phyloP scores from a whole-genome alignment of 805 yeast species.

The Cyberlindnera suaveolens region DNA sequence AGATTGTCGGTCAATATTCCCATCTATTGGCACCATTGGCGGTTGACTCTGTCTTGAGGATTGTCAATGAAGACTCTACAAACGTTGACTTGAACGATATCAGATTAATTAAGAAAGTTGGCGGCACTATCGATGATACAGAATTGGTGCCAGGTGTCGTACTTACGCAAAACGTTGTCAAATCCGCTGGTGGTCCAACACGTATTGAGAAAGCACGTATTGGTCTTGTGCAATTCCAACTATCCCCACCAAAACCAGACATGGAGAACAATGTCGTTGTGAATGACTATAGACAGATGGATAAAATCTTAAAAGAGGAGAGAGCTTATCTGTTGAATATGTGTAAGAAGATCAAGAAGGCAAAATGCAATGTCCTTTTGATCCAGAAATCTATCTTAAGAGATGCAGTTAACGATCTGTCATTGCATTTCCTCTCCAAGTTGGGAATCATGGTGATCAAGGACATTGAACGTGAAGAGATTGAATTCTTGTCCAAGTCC shows the following conservation, averaged over 20 bases:
- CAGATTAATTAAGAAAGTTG: slow-evolving; percentile 86
- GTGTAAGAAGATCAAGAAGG: slow-evolving; percentile 93
- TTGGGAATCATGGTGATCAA: slow-evolving; percentile 89
- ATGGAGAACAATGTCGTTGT: slow-evolving; percentile 96
- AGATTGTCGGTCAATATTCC: slow-evolving; percentile 92
- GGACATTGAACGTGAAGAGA: slow-evolving; percentile 96
- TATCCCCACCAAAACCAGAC: slow-evolving; percentile 89
- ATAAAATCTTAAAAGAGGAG: slow-evolving; percentile 95
- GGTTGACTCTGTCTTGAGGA: slow-evolving; percentile 86
- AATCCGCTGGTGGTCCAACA: slow-evolving; percentile 91
- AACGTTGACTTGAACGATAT: slow-evolving; percentile 85
- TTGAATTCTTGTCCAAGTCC: slow-evolving; percentile 78
- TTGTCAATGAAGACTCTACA: slow-evolving; percentile 52
- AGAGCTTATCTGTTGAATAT: slow-evolving; percentile 91
- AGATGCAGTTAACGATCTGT: slow-evolving; percentile 82
- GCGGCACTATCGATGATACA: slow-evolving; percentile 97
- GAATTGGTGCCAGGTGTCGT: slow-evolving; percentile 91
- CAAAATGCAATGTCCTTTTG: slow-evolving; percentile 85
- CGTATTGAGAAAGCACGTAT: slow-evolving; percentile 91
- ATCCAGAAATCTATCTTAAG: slow-evolving; percentile 91
- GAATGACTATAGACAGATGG: slow-evolving; percentile 98
- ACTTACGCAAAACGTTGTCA: slow-evolving; percentile 82
- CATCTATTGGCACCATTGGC: slow-evolving; percentile 84
- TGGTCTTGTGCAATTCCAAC: slow-evolving; percentile 84
- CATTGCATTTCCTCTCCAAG: slow-evolving; percentile 90